Evolutionary conservation across 208 protist species (phyloP).

Genomic region (Leishmania braziliensis): DNA sequence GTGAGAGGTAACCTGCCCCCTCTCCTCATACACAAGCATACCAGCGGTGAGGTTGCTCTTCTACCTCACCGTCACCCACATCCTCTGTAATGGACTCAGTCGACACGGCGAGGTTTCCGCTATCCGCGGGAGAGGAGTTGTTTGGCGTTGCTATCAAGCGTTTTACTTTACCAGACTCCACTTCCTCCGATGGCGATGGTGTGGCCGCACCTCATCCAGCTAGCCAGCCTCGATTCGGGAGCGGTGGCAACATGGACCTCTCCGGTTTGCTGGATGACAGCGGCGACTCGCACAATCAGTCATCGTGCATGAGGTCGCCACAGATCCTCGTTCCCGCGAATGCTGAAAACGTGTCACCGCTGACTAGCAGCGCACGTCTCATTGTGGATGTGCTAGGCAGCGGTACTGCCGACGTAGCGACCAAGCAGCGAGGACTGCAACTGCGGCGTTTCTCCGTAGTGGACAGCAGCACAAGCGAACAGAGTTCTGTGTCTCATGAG

Average conservation of each 20-base stretch:
- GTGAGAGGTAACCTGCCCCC: background rate
- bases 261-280: constrained; percentile 24
- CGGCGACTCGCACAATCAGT: background rate
- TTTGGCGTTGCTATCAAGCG: constrained; percentile 20
- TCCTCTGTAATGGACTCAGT: background rate
- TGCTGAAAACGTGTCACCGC: background rate
- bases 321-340: background rate
- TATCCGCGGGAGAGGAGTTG: constrained; percentile 8
- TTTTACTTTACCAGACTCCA: constrained; percentile 35
- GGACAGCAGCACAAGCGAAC: constrained; percentile 3
- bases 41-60: background rate
- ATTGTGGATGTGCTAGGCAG: background rate
- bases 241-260: constrained; percentile 8
- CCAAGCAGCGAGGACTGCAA: background rate
- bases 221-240: background rate
- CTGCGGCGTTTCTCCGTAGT: constrained; percentile 1
- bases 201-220: background rate
- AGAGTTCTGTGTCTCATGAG: background rate
- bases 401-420: background rate
- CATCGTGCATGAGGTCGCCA: background rate
- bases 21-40: background rate
- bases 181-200: background rate
- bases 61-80: background rate
- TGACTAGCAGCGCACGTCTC: background rate
- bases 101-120: background rate